Evolutionary conservation across 768 basidiomycete species (phyloP).

Genomic region (Termitomyces titanicus): DNA sequence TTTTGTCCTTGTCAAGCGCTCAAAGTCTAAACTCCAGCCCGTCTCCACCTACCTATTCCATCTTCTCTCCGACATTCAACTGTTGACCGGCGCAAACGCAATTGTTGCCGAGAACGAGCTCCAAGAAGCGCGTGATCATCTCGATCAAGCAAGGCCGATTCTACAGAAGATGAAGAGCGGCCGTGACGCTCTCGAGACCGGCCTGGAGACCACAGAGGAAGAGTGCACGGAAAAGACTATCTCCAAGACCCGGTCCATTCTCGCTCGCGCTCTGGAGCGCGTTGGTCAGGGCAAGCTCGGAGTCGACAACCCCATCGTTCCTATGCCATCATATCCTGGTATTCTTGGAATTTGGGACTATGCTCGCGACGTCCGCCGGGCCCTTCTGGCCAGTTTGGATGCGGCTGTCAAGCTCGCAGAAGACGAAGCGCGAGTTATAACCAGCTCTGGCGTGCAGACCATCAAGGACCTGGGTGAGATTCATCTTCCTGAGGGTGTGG

Average conservation of each 20-base stretch:
- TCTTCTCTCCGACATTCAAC: slow-evolving; percentile 85
- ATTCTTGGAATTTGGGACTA: slow-evolving; percentile 84
- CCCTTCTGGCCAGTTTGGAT: slow-evolving; percentile 80
- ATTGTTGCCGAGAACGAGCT: slow-evolving; percentile 82
- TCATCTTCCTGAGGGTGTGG: slow-evolving; percentile 78
- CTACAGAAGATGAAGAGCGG: slow-evolving; percentile 83
- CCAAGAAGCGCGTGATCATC: slow-evolving; percentile 64
- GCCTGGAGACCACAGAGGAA: slow-evolving; percentile 80
- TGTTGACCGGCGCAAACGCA: slow-evolving; percentile 82
- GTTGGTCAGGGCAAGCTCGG: slow-evolving; percentile 75
- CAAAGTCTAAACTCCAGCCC: slow-evolving; percentile 95
- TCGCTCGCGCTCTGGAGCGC: slow-evolving; percentile 68
- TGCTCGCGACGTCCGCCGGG: slow-evolving; percentile 70
- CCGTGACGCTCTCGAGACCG: slow-evolving; percentile 73
- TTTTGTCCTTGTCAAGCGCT: slow-evolving; percentile 93
- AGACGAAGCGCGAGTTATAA: slow-evolving; percentile 72
- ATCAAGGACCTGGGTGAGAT: slow-evolving; percentile 69
- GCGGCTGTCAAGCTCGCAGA: slow-evolving; percentile 76
- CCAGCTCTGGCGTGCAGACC: slow-evolving; percentile 60
- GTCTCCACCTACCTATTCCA: slow-evolving; percentile 88
- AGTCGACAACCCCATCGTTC: slow-evolving; percentile 39
- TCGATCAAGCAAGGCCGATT: slow-evolving; percentile 70
- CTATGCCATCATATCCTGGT: slow-evolving; percentile 81
- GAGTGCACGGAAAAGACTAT: slow-evolving; percentile 51
- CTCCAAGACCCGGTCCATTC: slow-evolving; percentile 50